Conservation (phyloP, 2,329 filamentous ascomycete species). For the Malbranchea zuffiana region DNA sequence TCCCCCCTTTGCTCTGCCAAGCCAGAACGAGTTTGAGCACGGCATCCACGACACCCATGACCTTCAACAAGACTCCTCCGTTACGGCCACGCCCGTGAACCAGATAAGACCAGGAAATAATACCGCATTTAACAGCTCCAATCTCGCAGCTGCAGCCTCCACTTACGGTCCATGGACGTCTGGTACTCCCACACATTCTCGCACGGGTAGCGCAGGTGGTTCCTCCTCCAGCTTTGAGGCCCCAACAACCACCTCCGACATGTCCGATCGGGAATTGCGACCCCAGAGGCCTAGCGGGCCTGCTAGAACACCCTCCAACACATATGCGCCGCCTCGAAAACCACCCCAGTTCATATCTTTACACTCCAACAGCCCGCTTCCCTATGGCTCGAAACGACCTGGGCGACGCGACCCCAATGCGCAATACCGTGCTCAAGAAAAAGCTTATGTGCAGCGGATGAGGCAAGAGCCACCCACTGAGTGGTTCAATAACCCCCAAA, state of each 20-base stretch:
- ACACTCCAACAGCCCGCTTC: slow-evolving; percentile 43
- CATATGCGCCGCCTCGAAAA: slow-evolving; percentile 57
- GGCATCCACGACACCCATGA: slow-evolving; percentile 3
- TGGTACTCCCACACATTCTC: slow-evolving; percentile 25
- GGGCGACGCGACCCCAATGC: slow-evolving; percentile 55
- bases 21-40: slow-evolving; percentile 6
- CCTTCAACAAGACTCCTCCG: slow-evolving; percentile 1
- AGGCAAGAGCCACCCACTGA: slow-evolving; percentile 62
- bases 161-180: slow-evolving; percentile 13
- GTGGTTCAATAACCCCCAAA: slow-evolving; percentile 62
- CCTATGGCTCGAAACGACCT: slow-evolving; percentile 45
- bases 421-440: slow-evolving; percentile 74
- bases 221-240: slow-evolving; percentile 27
- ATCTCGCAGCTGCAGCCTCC: slow-evolving; percentile 3
- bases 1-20: slow-evolving; percentile 8
- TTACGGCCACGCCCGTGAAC: not conserved
- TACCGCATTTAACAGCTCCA: slow-evolving; percentile 1
- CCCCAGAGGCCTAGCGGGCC: slow-evolving; percentile 58
- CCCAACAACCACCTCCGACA: slow-evolving; percentile 22
- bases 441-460: slow-evolving; percentile 86
- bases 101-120: not conserved
- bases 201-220: slow-evolving; percentile 34
- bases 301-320: slow-evolving; percentile 63
- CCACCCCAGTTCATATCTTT: slow-evolving; percentile 40
- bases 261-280: slow-evolving; percentile 32